Evolutionary conservation across 1,284 basidiomycete species (phyloP).

Genomic region (Grifola frondosa): DNA sequence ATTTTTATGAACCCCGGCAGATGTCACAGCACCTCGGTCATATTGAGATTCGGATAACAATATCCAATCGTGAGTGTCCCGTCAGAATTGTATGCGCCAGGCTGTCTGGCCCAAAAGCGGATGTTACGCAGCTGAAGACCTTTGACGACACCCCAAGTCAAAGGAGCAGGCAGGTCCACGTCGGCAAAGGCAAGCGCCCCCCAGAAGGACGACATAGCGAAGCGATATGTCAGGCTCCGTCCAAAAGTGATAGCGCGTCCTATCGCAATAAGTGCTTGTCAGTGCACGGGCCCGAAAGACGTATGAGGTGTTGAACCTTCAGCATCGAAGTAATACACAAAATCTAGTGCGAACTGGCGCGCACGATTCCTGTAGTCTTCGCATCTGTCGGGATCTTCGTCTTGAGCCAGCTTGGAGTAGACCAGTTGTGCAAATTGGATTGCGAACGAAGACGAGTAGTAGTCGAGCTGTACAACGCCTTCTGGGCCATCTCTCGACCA

Average conservation of each 20-base stretch:
- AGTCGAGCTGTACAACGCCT: conserved; percentile 76
- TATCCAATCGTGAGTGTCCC: conserved; percentile 77
- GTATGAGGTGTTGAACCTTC: conserved; percentile 45
- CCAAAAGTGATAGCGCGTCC: conserved; percentile 78
- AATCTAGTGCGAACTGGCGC: conserved; percentile 63
- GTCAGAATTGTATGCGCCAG: conserved; percentile 59
- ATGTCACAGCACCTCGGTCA: conserved; percentile 47
- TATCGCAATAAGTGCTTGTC: conserved; percentile 23
- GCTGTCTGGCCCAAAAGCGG: conserved; percentile 66
- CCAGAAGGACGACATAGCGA: conserved; percentile 79
- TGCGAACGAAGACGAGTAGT: conserved; percentile 79
- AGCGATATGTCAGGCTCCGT: conserved; percentile 74
- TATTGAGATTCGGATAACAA: conserved; percentile 71
- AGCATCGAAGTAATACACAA: conserved; percentile 73
- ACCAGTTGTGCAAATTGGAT: conserved; percentile 75
- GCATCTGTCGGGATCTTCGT: conserved; percentile 63
- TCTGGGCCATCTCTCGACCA: conserved; percentile 80
- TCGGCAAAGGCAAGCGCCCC: conserved; percentile 72
- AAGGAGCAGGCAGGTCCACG: conserved; percentile 63
- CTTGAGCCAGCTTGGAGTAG: conserved; percentile 66
- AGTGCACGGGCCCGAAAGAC: background rate
- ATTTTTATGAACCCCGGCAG: background rate
- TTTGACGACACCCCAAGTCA: conserved; percentile 75
- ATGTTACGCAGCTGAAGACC: conserved; percentile 73
- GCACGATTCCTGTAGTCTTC: conserved; percentile 66